Evolutionary conservation across 148 eudicot species (phyloP).

Genomic region (Suaeda aralocaspica): DNA sequence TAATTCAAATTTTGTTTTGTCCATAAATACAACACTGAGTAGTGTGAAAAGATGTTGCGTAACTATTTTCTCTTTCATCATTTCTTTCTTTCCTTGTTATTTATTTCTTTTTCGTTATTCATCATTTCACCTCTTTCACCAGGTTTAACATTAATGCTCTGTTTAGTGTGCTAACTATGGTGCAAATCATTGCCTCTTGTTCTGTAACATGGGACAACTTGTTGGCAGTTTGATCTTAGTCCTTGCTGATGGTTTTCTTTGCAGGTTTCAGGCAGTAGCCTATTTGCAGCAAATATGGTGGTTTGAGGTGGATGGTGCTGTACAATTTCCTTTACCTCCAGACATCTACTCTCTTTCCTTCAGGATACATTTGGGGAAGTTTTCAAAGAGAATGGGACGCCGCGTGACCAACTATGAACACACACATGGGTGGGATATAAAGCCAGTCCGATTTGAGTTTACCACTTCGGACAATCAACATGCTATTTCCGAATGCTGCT

Average conservation of each 20-base stretch:
- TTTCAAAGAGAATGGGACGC: conserved; percentile 72
- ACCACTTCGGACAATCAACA: conserved; percentile 84
- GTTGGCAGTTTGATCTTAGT: background rate
- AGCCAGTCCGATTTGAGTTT: conserved; percentile 77
- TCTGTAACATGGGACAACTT: too few species aligned
- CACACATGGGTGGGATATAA: conserved; percentile 94
- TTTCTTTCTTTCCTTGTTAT: too few species aligned
- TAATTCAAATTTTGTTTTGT: too few species aligned
- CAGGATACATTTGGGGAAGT: conserved; percentile 81
- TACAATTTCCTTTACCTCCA: conserved; percentile 73
- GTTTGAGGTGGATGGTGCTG: conserved; percentile 85
- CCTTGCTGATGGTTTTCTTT: background rate
- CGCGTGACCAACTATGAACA: conserved; percentile 80
- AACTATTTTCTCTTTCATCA: too few species aligned
- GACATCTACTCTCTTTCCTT: conserved; percentile 66
- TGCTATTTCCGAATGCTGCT: conserved; percentile 52
- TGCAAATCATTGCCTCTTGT: too few species aligned
- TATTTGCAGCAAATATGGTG: conserved; percentile 99
- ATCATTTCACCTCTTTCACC: too few species aligned
- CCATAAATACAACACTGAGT: too few species aligned
- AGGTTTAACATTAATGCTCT: too few species aligned
- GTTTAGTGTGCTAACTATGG: too few species aligned
- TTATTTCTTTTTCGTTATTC: too few species aligned
- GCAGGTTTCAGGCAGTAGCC: conserved; percentile 76
- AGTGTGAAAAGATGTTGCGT: too few species aligned